Percentiles rank a stretch among this genome's conserved stretches.
Evolutionary conservation across 2,329 filamentous ascomycete species (phyloP).

Genomic region (Emergomyces pasteurianus): DNA sequence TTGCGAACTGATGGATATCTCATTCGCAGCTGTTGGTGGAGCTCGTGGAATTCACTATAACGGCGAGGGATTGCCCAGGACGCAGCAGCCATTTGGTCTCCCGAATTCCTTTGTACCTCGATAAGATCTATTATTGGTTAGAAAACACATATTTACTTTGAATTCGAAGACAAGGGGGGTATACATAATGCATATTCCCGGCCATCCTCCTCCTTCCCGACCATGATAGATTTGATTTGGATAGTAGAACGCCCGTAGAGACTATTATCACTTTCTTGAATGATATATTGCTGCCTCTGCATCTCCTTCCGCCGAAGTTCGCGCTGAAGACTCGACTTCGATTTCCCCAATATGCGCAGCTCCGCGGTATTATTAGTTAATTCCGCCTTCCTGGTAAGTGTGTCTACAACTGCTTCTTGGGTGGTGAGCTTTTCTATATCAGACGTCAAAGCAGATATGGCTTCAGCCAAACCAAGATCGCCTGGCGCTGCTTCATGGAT

Average conservation of each 20-base stretch:
- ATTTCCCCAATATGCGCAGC: constrained; percentile 81
- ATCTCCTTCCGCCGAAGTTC: constrained; percentile 91
- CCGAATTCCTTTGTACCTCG: constrained; percentile 79
- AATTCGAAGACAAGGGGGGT: constrained; percentile 14
- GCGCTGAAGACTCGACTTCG: constrained; percentile 80
- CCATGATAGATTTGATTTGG: constrained; percentile 83
- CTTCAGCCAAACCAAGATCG: constrained; percentile 84
- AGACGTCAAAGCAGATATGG: constrained; percentile 73
- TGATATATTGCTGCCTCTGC: constrained; percentile 89
- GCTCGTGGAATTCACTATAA: constrained; percentile 93
- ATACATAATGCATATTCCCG: constrained; percentile 79
- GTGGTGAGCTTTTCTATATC: constrained; percentile 82
- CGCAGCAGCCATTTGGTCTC: constrained; percentile 93
- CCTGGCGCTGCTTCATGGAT: constrained; percentile 92
- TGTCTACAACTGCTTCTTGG: constrained; percentile 85
- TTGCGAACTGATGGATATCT: constrained; percentile 79
- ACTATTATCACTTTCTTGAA: constrained; percentile 96
- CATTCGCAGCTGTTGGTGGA: constrained; percentile 76
- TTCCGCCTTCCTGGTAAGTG: constrained; percentile 84
- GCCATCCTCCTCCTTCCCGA: constrained; percentile 82
- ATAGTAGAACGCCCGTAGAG: constrained; percentile 84
- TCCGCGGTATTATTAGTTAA: constrained; percentile 95
- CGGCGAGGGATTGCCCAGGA: constrained; percentile 85
- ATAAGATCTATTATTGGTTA: constrained; percentile 50
- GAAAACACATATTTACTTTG: not conserved